phyloP scores from a whole-genome alignment of 2,329 filamentous ascomycete genomes.

The Shiraia bambusicola region DNA sequence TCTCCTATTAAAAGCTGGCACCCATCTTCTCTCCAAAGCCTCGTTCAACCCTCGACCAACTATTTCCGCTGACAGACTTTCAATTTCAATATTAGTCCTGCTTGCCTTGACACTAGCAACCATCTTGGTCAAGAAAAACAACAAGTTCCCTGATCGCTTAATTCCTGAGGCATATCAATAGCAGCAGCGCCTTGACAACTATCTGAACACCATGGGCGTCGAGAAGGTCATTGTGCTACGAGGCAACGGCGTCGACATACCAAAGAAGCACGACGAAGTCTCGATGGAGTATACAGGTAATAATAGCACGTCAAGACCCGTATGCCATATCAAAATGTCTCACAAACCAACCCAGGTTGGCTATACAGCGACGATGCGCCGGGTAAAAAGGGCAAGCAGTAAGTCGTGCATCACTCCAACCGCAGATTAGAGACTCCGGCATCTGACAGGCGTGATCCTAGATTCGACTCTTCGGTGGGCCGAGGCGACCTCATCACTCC shows the following conservation, averaged over 20 bases:
- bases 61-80: too few relatives aligned
- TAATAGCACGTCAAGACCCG: background rate
- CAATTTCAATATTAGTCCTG: background rate
- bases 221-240: slow-evolving; percentile 63
- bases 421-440: slow-evolving; percentile 1
- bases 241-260: slow-evolving; percentile 63
- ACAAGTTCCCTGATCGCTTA: slow-evolving; percentile 1
- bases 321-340: slow-evolving; percentile 6
- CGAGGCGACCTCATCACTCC: slow-evolving; percentile 72
- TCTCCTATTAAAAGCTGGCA: slow-evolving; percentile 23
- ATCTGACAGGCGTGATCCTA: slow-evolving; percentile 43
- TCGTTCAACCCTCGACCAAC: too few relatives aligned
- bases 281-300: slow-evolving; percentile 81
- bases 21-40: slow-evolving; percentile 13
- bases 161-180: background rate
- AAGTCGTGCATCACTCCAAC: slow-evolving; percentile 41
- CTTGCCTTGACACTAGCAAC: background rate
- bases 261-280: slow-evolving; percentile 69
- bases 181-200: background rate
- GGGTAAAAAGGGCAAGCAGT: slow-evolving; percentile 70
- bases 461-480: slow-evolving; percentile 85
- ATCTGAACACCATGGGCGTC: slow-evolving; percentile 55
- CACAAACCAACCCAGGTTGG: slow-evolving; percentile 54
- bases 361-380: slow-evolving; percentile 67
- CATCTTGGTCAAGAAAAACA: background rate